Evolutionary conservation across 768 basidiomycete genomes (phyloP), one percentile per base, ranked within the genome.

Genomic region (Terana coerulea): DNA sequence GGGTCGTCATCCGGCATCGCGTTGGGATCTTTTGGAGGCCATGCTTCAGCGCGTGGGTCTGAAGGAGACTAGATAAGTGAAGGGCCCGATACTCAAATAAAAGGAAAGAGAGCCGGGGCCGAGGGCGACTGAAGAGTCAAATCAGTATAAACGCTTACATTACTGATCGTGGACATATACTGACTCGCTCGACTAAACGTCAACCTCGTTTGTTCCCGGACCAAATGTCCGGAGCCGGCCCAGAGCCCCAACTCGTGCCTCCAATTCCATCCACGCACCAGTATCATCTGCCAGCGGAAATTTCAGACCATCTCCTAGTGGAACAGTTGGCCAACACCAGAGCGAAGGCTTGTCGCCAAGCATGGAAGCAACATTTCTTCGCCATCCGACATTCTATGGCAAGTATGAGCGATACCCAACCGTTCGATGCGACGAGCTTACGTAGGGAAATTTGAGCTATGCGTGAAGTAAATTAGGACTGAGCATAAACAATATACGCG

Each of bases 401-500:
- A 41, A 1, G 29, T 15, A 48, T 6, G n/a, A 19, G 10, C 34
- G 22, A 36, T 33, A 9, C 7, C 47, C 45, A 17, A 17, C 35
- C 37, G 21, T 42, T 5, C 12, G 19, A 42, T 17, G 25, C 19
- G 39, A 51, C 33, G 61, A 24, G 65, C 84, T 57, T 67, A 91
- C 93, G 67, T 98, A 98, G 48, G 95, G 97, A 64, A 94, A 98
- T 67, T 88, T 92, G 60, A 95, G 72, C 86, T 92, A 31, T n/a
- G n/a, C 19, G 31, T 17, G 31, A n/a, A 44, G 3, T 26, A 2
- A 10, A 41, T 34, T n/a, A n/a, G n/a, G n/a, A n/a, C n/a, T n/a
- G n/a, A n/a, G n/a, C 44, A 29, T 41, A 19, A 26, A 59, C 61
- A 19, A 48, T 9, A 14, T n/a, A n/a, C n/a, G n/a, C n/a, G n/a